These are phyloP conservation scores for Fusarium zealandicum DNA, from an alignment of 2,329 filamentous ascomycete species.

Conservation along the genomic window DNA sequence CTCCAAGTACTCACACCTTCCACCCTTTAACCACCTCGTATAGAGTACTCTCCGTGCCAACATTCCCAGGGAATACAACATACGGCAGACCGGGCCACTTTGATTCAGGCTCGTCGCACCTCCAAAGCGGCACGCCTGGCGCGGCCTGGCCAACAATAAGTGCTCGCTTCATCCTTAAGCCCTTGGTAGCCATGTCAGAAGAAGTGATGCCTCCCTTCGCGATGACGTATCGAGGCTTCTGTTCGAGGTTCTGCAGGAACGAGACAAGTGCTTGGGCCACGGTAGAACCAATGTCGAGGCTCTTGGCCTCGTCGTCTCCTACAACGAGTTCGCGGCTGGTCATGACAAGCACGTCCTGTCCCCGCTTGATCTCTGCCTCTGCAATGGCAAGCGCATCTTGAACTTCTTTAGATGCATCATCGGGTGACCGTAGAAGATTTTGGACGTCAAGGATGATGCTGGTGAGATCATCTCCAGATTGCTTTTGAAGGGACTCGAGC, in stretches of 20 bases:
- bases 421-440: slow-evolving; percentile 52
- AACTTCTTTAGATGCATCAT: slow-evolving; percentile 44
- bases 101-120: slow-evolving; percentile 60
- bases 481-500: slow-evolving; percentile 51
- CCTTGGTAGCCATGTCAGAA: slow-evolving; percentile 65
- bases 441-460: slow-evolving; percentile 58
- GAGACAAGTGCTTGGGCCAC: slow-evolving; percentile 60
- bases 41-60: slow-evolving; percentile 28
- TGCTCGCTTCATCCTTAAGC: slow-evolving; percentile 60
- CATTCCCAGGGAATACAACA: slow-evolving; percentile 34
- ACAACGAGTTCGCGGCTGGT: slow-evolving; percentile 62
- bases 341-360: slow-evolving; percentile 65
- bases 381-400: slow-evolving; percentile 43
- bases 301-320: slow-evolving; percentile 54
- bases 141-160: slow-evolving; percentile 64
- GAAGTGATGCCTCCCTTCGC: slow-evolving; percentile 68
- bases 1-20: slow-evolving; percentile 10
- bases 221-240: slow-evolving; percentile 63
- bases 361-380: slow-evolving; percentile 50
- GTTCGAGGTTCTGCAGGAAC: slow-evolving; percentile 55
- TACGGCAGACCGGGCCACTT: slow-evolving; percentile 61
- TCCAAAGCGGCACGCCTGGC: slow-evolving; percentile 65
- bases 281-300: slow-evolving; percentile 60
- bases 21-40: slow-evolving; percentile 26
- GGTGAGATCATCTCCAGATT: slow-evolving; percentile 50